Base-by-base conservation (phyloP, 306 rosid genomes). In the Mucuna pruriens region DNA sequence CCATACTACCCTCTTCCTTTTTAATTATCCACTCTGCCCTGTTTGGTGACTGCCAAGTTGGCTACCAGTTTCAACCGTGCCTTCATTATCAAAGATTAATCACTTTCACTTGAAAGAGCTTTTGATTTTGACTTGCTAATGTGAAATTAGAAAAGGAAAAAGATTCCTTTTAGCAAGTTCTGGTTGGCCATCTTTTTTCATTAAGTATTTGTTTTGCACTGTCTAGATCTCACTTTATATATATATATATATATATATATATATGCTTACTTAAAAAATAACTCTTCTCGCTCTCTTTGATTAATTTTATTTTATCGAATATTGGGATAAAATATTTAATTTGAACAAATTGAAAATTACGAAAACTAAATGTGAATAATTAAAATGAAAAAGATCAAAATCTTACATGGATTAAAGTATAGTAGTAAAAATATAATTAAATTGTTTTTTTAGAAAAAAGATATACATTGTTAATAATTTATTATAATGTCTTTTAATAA, bases 1-100 rank as follows among this genome's bases (percentile, higher is more conserved):
- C 85, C 0, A 22, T 65, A 20, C 0, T 71, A 16, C 81, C 87
- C 74, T 4, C 2, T 1, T 6, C 57, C 23, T 52, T 52, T 17
- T 74, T 15, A 76, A 72, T 68, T 51, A n/a, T 11, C 38, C 72
- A 66, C 72, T 66, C 72, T 66, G 40, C 78, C 36, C 31, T 68
- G 86, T 79, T 78, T 68, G 82, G 79, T 34, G 23, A 48, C 9
- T 49, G 78, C 22, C 82, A 15, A 69, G 39, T 69, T 63, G 87
- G 54, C 33, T 48, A 40, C 58, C 44, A 45, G 67, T 45, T 66
- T 65, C 52, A 11, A 20, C 83, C 22, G 60, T 57, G 20, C 3
- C 2, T 33, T 33, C 62, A 79, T 77, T 77, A 44, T 71, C 19
- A 51, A 70, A 54, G 74, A 42, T 44, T 64, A 71, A 68, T 64